Percentiles rank a stretch among this genome's conserved stretches.
Evolutionary conservation across 371 early-diverging fungal species (phyloP).

Genomic region (Mortierella sp.): DNA sequence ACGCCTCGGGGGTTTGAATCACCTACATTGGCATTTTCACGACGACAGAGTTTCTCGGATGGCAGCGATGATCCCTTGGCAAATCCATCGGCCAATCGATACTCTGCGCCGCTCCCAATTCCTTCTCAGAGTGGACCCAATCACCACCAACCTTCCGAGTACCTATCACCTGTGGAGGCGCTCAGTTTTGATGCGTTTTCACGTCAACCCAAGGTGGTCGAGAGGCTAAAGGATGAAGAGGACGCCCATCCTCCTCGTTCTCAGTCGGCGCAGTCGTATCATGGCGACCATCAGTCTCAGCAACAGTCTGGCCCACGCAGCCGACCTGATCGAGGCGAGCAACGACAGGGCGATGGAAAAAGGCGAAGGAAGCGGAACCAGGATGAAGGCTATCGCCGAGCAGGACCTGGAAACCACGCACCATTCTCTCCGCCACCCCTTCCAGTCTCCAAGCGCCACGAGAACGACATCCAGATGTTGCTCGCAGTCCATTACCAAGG

Average conservation of each 20-base stretch:
- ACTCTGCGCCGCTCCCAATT: background rate
- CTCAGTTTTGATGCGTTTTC: conserved; percentile 40
- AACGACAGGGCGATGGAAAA: background rate
- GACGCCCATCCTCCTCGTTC: background rate
- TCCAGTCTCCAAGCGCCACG: conserved; percentile 36
- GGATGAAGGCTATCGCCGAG: conserved; percentile 10
- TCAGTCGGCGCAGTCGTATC: conserved; percentile 13
- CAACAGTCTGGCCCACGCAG: conserved; percentile 10
- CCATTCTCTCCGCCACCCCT: conserved; percentile 11
- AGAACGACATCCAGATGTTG: conserved; percentile 84
- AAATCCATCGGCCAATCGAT: background rate
- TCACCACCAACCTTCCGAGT: conserved; percentile 15
- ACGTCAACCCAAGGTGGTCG: conserved; percentile 28
- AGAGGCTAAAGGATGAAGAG: conserved; percentile 14
- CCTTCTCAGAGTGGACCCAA: conserved; percentile 10
- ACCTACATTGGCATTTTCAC: conserved; percentile 39
- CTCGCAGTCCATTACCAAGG: conserved; percentile 85
- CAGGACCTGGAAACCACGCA: background rate
- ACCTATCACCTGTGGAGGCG: conserved; percentile 43
- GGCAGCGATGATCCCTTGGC: conserved; percentile 10
- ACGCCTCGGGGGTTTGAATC: conserved; percentile 56
- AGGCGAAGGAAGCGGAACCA: conserved; percentile 11
- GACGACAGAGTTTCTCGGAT: conserved; percentile 52
- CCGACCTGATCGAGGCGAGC: background rate
- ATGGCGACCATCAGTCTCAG: conserved; percentile 20